Evolutionary conservation across 2,329 filamentous ascomycete genomes (phyloP).

Genomic region (Sporothrix brunneoviolacea): DNA sequence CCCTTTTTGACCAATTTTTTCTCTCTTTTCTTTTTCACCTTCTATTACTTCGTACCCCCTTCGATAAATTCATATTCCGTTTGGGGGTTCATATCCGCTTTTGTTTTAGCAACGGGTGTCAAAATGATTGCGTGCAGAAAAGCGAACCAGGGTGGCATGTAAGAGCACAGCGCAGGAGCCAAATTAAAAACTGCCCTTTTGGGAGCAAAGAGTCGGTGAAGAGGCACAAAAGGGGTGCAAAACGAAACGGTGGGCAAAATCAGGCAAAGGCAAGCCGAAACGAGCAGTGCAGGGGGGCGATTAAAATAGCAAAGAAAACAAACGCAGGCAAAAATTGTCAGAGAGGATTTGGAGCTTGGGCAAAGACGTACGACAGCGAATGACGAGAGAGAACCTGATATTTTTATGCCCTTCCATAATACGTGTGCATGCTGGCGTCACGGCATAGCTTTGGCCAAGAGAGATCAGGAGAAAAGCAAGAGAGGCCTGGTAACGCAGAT

Average conservation of each 20-base stretch:
- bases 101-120: conserved; percentile 5
- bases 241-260: no score
- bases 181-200: background rate
- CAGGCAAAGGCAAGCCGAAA: background rate
- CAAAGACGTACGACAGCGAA: background rate
- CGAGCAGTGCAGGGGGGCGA: background rate
- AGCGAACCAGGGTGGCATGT: background rate
- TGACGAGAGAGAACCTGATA: background rate
- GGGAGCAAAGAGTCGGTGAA: conserved; percentile 3
- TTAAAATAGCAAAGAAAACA: background rate
- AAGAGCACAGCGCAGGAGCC: background rate
- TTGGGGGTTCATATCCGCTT: no score
- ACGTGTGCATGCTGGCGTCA: background rate
- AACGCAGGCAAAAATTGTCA: background rate
- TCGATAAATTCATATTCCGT: background rate
- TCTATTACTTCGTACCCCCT: background rate
- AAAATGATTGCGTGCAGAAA: conserved; percentile 6
- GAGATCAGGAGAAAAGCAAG: background rate
- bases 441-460: background rate
- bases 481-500: background rate
- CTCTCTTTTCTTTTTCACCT: background rate
- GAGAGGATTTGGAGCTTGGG: no score
- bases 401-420: no score
- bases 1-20: no score
- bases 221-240: no score